Evolutionary conservation across 179 eudicot species (phyloP).

Genomic region (Drosera spatulata): DNA sequence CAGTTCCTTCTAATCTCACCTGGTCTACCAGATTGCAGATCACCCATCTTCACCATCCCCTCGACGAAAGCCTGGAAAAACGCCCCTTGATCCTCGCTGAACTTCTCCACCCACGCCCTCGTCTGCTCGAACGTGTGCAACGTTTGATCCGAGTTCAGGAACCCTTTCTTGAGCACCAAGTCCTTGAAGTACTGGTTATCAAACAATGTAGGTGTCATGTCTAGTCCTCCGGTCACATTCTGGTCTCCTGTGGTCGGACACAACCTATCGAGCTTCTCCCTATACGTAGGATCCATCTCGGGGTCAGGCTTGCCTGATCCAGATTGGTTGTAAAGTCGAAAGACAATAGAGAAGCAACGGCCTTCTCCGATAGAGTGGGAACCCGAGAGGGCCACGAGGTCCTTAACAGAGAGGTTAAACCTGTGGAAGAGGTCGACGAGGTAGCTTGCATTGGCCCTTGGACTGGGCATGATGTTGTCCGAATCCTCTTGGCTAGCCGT

Average conservation of each 20-base stretch:
- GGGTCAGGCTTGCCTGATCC: constrained; percentile 79
- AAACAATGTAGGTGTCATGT: constrained; percentile 52
- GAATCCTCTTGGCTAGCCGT: constrained; percentile 80
- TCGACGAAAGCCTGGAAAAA: constrained; percentile 62
- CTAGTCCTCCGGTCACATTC: constrained; percentile 65
- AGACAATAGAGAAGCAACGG: constrained; percentile 75
- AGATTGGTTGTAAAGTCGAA: constrained; percentile 88
- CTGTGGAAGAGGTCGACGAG: constrained; percentile 51
- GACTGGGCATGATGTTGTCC: constrained; percentile 85
- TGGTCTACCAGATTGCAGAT: constrained; percentile 50
- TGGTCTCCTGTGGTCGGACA: constrained; percentile 65
- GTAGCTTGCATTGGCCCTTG: constrained; percentile 58
- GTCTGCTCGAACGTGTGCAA: constrained; percentile 31
- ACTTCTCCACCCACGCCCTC: constrained; percentile 42
- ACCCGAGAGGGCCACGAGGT: constrained; percentile 84
- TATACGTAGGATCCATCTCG: constrained; percentile 42
- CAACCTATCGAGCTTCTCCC: constrained; percentile 45
- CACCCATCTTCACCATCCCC: constrained; percentile 94
- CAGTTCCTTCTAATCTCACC: constrained; percentile 81
- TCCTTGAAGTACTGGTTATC: constrained; percentile 87
- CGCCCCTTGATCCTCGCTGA: constrained; percentile 30
- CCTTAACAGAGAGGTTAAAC: constrained; percentile 51
- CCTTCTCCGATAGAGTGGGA: constrained; percentile 88
- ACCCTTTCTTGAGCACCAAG: constrained; percentile 64
- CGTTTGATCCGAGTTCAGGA: constrained; percentile 73